A percentile compares a stretch with the other conserved stretches of the same genome.
Evolutionary conservation across 192 early-diverging fungal species (phyloP).

Genomic region (Coemansia sp.): DNA sequence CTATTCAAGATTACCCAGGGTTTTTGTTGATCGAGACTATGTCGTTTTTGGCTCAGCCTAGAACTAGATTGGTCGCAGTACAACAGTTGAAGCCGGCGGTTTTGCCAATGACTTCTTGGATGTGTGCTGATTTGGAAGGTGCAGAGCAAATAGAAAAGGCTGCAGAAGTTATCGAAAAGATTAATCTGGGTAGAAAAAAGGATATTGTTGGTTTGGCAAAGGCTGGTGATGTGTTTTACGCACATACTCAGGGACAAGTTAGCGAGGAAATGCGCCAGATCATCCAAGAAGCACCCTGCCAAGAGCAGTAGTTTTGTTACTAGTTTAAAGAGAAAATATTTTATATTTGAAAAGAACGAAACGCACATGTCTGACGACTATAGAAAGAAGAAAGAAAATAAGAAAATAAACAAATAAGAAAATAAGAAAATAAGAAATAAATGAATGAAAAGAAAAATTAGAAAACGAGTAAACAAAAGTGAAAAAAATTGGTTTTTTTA

Average conservation of each 20-base stretch:
- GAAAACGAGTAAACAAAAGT: conserved; percentile 6
- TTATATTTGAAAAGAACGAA: conserved; percentile 3
- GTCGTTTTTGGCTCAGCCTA: conserved; percentile 26
- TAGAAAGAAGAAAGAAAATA: too few species aligned
- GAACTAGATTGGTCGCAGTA: conserved; percentile 29
- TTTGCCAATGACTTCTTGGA: conserved; percentile 38
- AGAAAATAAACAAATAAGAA: neutral
- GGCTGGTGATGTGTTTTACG: conserved; percentile 34
- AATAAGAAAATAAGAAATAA: neutral
- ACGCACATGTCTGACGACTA: too few species aligned
- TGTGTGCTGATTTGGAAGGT: conserved; percentile 1
- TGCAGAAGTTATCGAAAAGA: conserved; percentile 17
- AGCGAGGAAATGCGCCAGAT: conserved; percentile 26
- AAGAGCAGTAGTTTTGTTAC: too few species aligned
- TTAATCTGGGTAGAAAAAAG: conserved; percentile 9
- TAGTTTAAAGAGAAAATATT: conserved; percentile 1
- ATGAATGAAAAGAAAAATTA: neutral
- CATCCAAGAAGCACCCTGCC: conserved; percentile 17
- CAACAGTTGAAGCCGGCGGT: conserved; percentile 24
- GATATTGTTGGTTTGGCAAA: conserved; percentile 12
- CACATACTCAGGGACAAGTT: conserved; percentile 26
- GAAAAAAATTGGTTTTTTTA: conserved; percentile 7
- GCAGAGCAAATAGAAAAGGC: neutral
- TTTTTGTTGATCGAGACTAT: conserved; percentile 21
- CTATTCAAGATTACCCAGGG: neutral